Evolutionary conservation across 73 alveolate species (phyloP).

Genomic region (Symbiodinium pilosum): DNA sequence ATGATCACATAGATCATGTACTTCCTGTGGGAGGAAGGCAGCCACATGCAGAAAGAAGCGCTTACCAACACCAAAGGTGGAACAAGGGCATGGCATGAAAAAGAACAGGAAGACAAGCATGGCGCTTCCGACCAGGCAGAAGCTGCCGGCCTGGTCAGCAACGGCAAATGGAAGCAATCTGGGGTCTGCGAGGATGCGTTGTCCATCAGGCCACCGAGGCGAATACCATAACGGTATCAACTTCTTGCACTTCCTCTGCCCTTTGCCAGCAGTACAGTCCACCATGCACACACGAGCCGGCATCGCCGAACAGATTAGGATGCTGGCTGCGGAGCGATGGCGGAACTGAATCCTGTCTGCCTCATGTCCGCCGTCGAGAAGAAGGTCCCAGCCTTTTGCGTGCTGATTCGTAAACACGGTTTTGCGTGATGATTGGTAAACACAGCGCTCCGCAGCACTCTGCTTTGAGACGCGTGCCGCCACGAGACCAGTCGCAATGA

Average conservation of each 20-base stretch:
- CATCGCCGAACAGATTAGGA: neutral
- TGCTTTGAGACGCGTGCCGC: constrained; percentile 4
- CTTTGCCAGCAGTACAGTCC: neutral
- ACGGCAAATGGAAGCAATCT: too few species aligned
- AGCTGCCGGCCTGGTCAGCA: constrained; percentile 37
- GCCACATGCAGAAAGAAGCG: neutral
- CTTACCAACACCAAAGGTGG: neutral
- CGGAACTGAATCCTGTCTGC: constrained; percentile 45
- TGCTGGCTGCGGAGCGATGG: constrained; percentile 51
- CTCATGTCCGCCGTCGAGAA: constrained; percentile 72
- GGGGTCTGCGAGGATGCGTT: neutral
- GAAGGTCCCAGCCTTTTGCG: constrained; percentile 50
- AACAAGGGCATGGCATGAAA: constrained; percentile 14
- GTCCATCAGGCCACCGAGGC: neutral
- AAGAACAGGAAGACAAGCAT: constrained; percentile 74
- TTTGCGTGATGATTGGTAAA: neutral
- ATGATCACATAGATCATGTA: constrained; percentile 73
- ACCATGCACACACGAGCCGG: neutral
- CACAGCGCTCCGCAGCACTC: neutral
- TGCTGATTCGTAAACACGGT: neutral
- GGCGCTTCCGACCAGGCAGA: constrained; percentile 58
- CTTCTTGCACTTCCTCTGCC: constrained; percentile 67
- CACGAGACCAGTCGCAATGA: constrained; percentile 34
- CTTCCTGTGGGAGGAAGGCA: neutral
- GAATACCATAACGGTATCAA: constrained; percentile 6